These are phyloP conservation scores for Trichoderma asperellum DNA, from an alignment of 2,329 filamentous ascomycete species.

Conservation along the genomic window DNA sequence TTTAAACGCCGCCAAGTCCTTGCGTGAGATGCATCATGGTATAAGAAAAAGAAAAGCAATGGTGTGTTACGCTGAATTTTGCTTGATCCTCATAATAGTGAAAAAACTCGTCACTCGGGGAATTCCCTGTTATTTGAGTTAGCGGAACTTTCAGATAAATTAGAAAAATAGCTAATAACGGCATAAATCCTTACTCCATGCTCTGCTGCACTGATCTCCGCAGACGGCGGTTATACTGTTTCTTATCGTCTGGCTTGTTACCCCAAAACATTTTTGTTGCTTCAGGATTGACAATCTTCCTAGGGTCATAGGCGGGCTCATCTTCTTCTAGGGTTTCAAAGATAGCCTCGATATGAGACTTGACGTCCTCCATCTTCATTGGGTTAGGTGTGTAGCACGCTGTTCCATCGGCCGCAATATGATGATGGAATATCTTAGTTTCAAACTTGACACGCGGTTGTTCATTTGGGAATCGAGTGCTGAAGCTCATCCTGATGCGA, in stretches of 20 bases:
- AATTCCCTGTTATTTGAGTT: conserved; percentile 38
- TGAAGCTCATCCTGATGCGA: conserved; percentile 77
- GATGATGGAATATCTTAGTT: conserved; percentile 84
- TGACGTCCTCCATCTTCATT: conserved; percentile 71
- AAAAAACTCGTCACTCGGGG: conserved; percentile 36
- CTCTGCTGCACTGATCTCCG: conserved; percentile 75
- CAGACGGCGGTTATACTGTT: conserved; percentile 79
- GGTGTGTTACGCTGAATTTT: background rate
- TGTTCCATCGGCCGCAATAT: conserved; percentile 77
- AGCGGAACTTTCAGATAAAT: background rate
- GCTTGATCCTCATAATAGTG: background rate
- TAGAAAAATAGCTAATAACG: too few species aligned
- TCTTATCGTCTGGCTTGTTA: conserved; percentile 69
- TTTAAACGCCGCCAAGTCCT: conserved; percentile 26
- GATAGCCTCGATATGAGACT: conserved; percentile 81
- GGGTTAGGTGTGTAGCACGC: conserved; percentile 76
- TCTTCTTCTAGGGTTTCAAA: conserved; percentile 85
- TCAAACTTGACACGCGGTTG: conserved; percentile 83
- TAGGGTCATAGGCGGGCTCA: conserved; percentile 83
- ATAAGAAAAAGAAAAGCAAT: background rate
- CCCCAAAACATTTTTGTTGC: conserved; percentile 90
- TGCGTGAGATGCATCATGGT: conserved; percentile 4
- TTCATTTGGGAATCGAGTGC: conserved; percentile 82
- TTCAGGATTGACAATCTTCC: conserved; percentile 83
- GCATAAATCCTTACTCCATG: conserved; percentile 56